Conservation (phyloP, 2,329 filamentous ascomycete species). For the Alternaria gaisen region DNA sequence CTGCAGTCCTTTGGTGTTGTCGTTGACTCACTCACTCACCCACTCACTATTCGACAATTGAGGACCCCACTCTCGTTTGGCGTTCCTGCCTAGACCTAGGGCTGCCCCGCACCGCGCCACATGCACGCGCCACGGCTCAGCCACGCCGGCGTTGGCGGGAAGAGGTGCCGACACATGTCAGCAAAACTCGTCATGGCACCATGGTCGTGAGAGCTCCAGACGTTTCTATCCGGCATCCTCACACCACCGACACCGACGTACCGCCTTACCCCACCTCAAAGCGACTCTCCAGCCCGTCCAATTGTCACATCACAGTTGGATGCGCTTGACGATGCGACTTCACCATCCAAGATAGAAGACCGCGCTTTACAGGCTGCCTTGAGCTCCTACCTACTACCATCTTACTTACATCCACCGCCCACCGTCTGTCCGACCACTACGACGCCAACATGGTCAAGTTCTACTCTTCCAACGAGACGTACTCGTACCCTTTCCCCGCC, state of each 20-base stretch:
- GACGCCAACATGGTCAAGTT: conserved; percentile 59
- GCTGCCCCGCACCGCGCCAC: conserved; percentile 26
- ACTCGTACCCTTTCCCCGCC: conserved; percentile 83
- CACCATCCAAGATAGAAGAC: conserved; percentile 32
- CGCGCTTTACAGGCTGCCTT: conserved; percentile 31
- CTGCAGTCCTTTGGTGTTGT: not conserved
- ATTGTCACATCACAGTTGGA: conserved; percentile 30
- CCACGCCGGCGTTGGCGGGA: conserved; percentile 22
- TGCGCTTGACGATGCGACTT: conserved; percentile 41
- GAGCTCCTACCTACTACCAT: conserved; percentile 22
- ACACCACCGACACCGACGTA: conserved; percentile 26
- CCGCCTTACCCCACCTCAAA: conserved; percentile 12
- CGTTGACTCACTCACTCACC: conserved; percentile 8
- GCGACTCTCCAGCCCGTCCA: conserved; percentile 18
- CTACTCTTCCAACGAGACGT: conserved; percentile 69
- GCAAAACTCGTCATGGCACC: conserved; percentile 43
- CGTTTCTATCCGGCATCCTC: conserved; percentile 22
- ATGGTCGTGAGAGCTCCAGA: conserved; percentile 32
- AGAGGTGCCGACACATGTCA: conserved; percentile 7
- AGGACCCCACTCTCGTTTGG: conserved; percentile 3
- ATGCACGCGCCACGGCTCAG: conserved; percentile 16
- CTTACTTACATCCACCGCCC: not conserved
- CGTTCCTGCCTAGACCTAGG: conserved; percentile 7
- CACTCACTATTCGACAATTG: not conserved
- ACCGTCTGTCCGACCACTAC: not conserved